phyloP scores from a whole-genome alignment of 1,284 basidiomycete genomes.

The Microbotryum violaceum region DNA sequence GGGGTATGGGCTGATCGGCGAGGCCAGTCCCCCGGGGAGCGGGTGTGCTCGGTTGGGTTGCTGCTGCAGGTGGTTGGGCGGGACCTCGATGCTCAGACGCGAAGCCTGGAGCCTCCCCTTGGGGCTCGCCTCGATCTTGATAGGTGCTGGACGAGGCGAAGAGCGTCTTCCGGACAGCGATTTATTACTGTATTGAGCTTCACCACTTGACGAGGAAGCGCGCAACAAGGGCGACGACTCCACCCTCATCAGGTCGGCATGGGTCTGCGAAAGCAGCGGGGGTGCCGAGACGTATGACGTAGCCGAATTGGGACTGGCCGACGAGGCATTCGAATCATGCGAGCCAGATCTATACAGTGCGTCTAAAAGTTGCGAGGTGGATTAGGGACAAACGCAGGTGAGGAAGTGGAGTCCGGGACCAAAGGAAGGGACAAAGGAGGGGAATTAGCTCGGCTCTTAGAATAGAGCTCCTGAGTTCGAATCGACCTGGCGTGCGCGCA shows the following conservation, averaged over 20 bases:
- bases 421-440: too few species aligned
- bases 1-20: not conserved
- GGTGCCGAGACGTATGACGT: not conserved
- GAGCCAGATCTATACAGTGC: too few species aligned
- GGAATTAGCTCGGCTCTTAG: too few species aligned
- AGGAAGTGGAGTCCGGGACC: too few species aligned
- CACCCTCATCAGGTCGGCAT: not conserved
- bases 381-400: too few species aligned
- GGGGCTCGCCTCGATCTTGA: conserved; percentile 4
- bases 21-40: not conserved
- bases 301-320: too few species aligned
- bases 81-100: conserved; percentile 15
- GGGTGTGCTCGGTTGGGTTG: not conserved
- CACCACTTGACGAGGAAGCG: not conserved
- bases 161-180: not conserved
- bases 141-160: not conserved
- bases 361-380: too few species aligned
- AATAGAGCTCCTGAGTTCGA: too few species aligned
- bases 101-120: conserved; percentile 2
- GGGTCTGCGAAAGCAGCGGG: not conserved
- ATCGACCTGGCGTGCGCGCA: too few species aligned
- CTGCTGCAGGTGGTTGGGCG: conserved; percentile 1
- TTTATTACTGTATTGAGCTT: not conserved
- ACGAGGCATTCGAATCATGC: too few species aligned
- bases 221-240: not conserved